Evolutionary conservation across 371 early-diverging fungal species (phyloP).

Genomic region (Batkoa obscura): DNA sequence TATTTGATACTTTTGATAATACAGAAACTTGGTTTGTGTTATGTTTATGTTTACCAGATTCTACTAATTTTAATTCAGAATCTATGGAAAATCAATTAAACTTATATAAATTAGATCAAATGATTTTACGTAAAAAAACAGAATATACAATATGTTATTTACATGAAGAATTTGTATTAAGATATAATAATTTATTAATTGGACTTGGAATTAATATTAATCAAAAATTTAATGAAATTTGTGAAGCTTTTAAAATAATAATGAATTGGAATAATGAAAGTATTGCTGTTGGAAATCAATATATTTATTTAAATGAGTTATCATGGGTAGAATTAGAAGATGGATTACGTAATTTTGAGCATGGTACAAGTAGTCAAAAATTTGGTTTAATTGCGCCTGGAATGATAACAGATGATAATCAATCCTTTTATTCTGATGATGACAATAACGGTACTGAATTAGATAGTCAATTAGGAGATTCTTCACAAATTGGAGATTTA

Average conservation of each 20-base stretch:
- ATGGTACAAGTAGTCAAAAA: background rate
- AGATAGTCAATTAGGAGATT: conserved; percentile 5
- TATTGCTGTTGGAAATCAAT: conserved; percentile 38
- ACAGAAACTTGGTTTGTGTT: conserved; percentile 74
- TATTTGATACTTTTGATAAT: conserved; percentile 57
- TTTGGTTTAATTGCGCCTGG: background rate
- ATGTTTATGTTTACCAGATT: conserved; percentile 63
- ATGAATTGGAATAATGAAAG: conserved; percentile 45
- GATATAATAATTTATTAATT: conserved; percentile 33
- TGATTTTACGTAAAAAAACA: conserved; percentile 27
- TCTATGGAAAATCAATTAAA: conserved; percentile 43
- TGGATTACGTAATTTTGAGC: conserved; percentile 13
- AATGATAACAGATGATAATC: background rate
- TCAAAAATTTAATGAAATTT: conserved; percentile 9
- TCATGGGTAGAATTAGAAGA: conserved; percentile 32
- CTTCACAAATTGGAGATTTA: conserved; percentile 10
- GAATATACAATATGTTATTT: conserved; percentile 46
- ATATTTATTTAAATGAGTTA: conserved; percentile 48
- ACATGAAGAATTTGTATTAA: conserved; percentile 43
- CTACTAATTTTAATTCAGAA: conserved; percentile 30
- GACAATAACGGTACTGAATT: conserved; percentile 10
- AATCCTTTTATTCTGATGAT: conserved; percentile 6
- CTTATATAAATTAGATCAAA: conserved; percentile 35
- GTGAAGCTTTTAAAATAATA: conserved; percentile 26
- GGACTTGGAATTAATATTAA: conserved; percentile 19